Evolutionary conservation across 257 asterid genomes (phyloP).

Genomic region (Nicotiana tomentosiformis): DNA sequence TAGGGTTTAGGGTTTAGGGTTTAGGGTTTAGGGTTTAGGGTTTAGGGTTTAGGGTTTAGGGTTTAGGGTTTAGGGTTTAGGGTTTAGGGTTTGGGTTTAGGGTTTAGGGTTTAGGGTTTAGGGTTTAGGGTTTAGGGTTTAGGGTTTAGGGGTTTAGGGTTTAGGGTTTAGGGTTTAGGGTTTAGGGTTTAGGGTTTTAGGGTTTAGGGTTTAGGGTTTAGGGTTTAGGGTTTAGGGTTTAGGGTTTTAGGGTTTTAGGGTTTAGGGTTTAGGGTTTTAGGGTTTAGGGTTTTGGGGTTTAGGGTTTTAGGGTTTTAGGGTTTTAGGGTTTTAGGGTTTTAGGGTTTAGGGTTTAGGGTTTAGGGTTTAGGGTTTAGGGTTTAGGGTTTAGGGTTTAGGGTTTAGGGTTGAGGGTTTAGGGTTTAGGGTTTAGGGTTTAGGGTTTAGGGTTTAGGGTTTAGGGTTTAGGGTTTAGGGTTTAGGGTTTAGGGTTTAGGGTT

Average conservation of each 20-base stretch:
- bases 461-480: background rate
- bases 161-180: background rate
- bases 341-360: conserved; percentile 5
- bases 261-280: conserved; percentile 11
- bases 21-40: conserved; percentile 2
- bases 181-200: conserved; percentile 3
- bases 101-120: conserved; percentile 17
- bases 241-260: conserved; percentile 14
- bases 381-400: conserved; percentile 7
- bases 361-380: conserved; percentile 8
- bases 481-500: background rate
- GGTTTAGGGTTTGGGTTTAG: conserved; percentile 12
- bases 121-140: conserved; percentile 15
- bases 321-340: no score
- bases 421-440: conserved; percentile 9
- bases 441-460: background rate
- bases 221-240: conserved; percentile 14
- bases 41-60: conserved; percentile 8
- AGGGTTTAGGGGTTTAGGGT: conserved; percentile 11
- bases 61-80: conserved; percentile 7
- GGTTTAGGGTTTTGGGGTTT: background rate
- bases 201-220: conserved; percentile 3
- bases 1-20: conserved; percentile 4
- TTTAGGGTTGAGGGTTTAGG: conserved; percentile 5
- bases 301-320: no score